These are phyloP conservation scores for Lotmaria passim DNA, from an alignment of 208 protist genomes.

Conservation along the genomic window DNA sequence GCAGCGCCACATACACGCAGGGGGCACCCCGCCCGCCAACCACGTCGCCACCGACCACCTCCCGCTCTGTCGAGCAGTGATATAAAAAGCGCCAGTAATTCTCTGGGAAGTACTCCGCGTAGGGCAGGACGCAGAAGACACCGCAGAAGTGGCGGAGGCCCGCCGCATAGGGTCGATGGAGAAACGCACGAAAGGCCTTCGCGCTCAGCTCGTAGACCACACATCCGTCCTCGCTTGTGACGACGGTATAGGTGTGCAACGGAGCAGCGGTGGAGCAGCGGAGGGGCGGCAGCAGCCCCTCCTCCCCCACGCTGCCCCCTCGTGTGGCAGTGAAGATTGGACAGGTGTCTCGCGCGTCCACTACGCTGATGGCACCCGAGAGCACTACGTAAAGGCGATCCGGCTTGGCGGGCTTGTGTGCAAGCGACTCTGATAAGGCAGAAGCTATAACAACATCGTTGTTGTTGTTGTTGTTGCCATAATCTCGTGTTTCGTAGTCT, in stretches of 20 bases:
- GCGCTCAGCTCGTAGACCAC: slow-evolving; percentile 18
- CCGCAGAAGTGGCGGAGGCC: slow-evolving; percentile 19
- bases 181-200: slow-evolving; percentile 3
- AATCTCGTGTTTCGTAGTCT: background rate
- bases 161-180: slow-evolving; percentile 19
- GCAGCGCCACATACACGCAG: slow-evolving; percentile 1
- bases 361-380: slow-evolving; percentile 12
- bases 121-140: slow-evolving; percentile 21
- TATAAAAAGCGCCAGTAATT: slow-evolving; percentile 23
- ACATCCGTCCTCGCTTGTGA: slow-evolving; percentile 13
- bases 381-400: slow-evolving; percentile 18
- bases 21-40: slow-evolving; percentile 6
- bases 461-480: too few relatives aligned
- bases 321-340: background rate
- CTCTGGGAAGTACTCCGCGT: slow-evolving; percentile 19
- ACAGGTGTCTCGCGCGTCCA: background rate
- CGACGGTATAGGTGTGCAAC: slow-evolving; percentile 17
- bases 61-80: slow-evolving; percentile 23
- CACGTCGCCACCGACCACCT: slow-evolving; percentile 16
- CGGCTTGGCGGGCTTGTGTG: background rate
- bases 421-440: background rate
- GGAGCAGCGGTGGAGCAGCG: slow-evolving; percentile 4
- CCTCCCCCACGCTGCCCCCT: slow-evolving; percentile 15
- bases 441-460: too few relatives aligned
- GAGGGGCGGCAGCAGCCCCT: slow-evolving; percentile 18